Evolutionary conservation across 306 rosid species (phyloP).

Genomic region (Pterocarpus macrocarpus): DNA sequence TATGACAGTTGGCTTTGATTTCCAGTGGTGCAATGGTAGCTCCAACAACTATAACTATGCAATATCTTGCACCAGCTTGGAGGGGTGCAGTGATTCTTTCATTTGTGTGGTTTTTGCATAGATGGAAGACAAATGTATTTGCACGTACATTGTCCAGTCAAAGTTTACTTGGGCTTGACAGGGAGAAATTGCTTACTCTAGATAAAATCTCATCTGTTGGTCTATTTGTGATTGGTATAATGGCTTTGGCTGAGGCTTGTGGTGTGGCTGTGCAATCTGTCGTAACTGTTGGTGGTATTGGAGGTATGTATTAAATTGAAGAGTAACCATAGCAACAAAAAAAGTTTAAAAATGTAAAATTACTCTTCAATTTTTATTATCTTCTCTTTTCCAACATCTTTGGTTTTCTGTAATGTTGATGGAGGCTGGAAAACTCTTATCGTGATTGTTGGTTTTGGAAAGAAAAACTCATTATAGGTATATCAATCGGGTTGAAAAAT

Average conservation of each 20-base stretch:
- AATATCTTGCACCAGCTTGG: constrained; percentile 76
- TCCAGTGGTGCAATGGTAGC: constrained; percentile 85
- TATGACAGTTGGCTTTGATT: constrained; percentile 57
- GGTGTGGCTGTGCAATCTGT: constrained; percentile 94
- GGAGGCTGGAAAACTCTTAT: constrained; percentile 22
- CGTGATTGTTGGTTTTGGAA: constrained; percentile 7
- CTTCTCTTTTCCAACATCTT: neutral
- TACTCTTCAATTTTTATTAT: neutral
- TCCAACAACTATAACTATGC: constrained; percentile 80
- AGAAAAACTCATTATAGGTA: constrained; percentile 3
- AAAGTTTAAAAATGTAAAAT: neutral
- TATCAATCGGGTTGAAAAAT: constrained; percentile 21
- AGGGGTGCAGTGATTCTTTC: constrained; percentile 84
- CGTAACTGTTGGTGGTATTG: constrained; percentile 93
- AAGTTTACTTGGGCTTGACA: constrained; percentile 63
- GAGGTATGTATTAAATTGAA: constrained; percentile 61
- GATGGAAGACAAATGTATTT: constrained; percentile 83
- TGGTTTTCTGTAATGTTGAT: constrained; percentile 31
- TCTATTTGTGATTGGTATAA: constrained; percentile 77
- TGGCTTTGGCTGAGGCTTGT: constrained; percentile 96
- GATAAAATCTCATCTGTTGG: constrained; percentile 86
- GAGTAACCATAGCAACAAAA: neutral
- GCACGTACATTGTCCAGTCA: constrained; percentile 59
- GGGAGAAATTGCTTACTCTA: constrained; percentile 74
- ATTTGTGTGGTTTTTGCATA: constrained; percentile 86